Base-by-base conservation (phyloP, 768 basidiomycete species). In the Lentinula aciculospora region DNA sequence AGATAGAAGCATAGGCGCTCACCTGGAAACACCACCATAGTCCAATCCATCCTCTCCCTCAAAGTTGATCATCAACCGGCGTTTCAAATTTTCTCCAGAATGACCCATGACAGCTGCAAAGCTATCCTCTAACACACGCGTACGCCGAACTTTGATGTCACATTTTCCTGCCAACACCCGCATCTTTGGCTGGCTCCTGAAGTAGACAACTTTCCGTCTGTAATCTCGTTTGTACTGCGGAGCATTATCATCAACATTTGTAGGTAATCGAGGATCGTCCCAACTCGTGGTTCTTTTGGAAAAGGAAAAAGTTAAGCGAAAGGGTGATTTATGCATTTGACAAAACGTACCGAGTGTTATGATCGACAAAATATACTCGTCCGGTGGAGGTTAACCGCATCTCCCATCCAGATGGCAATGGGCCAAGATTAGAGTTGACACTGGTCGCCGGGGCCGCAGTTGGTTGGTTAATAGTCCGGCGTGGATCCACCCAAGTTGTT, bases 221-320 rank as follows among this genome's bases (percentile, higher is more conserved):
- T 95, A 96, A 72, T 96, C 93, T 61, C 92, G 86, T 72, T 95
- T 94, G 73, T 94, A 95, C 72, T 95, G 92, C n/a, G 93, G 94
- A 3, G 92, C 92, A 71, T 85, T 91, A 62, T 89, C 85, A 66
- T 94, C 92, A 48, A 94, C 75, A 60, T 86, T 82, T 1, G 83
- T 86, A 0, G 94, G 93, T 53, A 94, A 70, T 51, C 94, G 83
- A 19, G 93, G 94, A 69, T 96, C 94, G 67, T 95, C 94, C 94
- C 93, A 95, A 5, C 90, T 84, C 15, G 94, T 95, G 17, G 92
- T 92, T 54, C 40, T 42, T 42, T 25, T 9, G 40, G 12, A 17
- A 21, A 9, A 23, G 12, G 37, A 21, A 9, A 23, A 42, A 21
- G 21, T 19, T 42, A n/a, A 42, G 21, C n/a, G 23, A 23, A 42